A percentile compares a stretch with the other conserved stretches of the same genome.
Conservation (phyloP, 768 basidiomycete genomes). For the Boletus speciosus region DNA sequence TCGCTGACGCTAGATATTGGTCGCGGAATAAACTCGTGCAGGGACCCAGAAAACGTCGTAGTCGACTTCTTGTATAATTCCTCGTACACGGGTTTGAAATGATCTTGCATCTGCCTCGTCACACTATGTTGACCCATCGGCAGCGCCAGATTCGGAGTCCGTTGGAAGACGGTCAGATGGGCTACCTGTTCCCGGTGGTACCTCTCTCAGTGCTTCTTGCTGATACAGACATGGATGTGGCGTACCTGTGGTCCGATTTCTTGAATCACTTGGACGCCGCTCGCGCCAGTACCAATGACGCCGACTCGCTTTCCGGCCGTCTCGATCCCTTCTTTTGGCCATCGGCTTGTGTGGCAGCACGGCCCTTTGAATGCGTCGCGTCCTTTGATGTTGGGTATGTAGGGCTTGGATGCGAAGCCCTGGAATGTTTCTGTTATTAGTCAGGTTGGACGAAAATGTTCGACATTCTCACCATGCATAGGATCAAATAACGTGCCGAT, state of each 20-base stretch:
- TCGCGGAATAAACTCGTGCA: background rate
- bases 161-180: slow-evolving; percentile 15
- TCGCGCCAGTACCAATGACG: slow-evolving; percentile 13
- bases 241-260: slow-evolving; percentile 14
- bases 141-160: slow-evolving; percentile 12
- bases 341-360: slow-evolving; percentile 5
- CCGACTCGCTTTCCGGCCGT: slow-evolving; percentile 8
- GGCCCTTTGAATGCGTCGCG: slow-evolving; percentile 7
- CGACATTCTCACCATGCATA: slow-evolving; percentile 6
- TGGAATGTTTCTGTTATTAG: background rate
- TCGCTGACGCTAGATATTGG: slow-evolving; percentile 1
- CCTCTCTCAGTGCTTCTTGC: background rate
- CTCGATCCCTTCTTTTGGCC: slow-evolving; percentile 13
- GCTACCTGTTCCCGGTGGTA: background rate
- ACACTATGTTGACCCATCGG: slow-evolving; percentile 7
- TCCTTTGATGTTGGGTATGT: slow-evolving; percentile 14
- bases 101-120: slow-evolving; percentile 3
- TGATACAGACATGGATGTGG: background rate
- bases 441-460: background rate
- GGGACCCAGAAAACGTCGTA: background rate
- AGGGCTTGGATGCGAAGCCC: slow-evolving; percentile 8
- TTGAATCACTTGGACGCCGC: slow-evolving; percentile 12
- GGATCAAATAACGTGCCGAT: slow-evolving; percentile 3
- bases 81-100: slow-evolving; percentile 12
- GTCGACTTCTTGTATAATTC: slow-evolving; percentile 2